Evolutionary conservation across 176 grass and related monocot genomes (phyloP).

Genomic region (Oryza glaberrima): DNA sequence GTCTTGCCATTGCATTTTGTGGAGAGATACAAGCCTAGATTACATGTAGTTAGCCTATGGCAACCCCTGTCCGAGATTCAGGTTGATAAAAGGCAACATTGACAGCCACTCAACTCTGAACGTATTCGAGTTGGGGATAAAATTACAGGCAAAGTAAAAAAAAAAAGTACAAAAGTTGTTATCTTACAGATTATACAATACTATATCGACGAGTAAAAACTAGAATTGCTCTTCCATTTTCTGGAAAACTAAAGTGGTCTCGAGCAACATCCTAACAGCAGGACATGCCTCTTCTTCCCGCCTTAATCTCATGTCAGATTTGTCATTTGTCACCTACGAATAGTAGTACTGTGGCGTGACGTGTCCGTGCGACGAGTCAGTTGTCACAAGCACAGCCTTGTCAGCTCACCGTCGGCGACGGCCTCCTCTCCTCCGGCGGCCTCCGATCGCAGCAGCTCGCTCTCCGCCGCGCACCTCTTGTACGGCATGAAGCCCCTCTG

Average conservation of each 20-base stretch:
- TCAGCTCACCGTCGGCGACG: conserved; percentile 53
- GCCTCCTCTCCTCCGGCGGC: conserved; percentile 38
- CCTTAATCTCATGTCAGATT: conserved; percentile 28
- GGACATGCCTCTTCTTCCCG: conserved; percentile 24
- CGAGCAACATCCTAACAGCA: conserved; percentile 12
- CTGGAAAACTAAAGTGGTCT: conserved; percentile 34
- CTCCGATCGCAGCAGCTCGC: conserved; percentile 36
- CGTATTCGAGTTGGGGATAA: conserved; percentile 23
- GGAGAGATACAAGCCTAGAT: conserved; percentile 35
- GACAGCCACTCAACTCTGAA: neutral
- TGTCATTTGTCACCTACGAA: conserved; percentile 10
- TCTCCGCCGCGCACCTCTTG: conserved; percentile 59
- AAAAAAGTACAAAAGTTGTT: neutral
- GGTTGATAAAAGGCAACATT: conserved; percentile 31
- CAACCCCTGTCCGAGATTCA: conserved; percentile 11
- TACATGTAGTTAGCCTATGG: conserved; percentile 39
- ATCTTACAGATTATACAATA: conserved; percentile 23
- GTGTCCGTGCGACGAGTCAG: neutral
- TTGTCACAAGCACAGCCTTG: conserved; percentile 77
- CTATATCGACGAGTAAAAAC: conserved; percentile 43
- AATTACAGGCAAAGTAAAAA: conserved; percentile 30
- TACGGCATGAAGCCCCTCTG: conserved; percentile 71
- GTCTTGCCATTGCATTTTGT: conserved; percentile 28
- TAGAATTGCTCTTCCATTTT: conserved; percentile 38
- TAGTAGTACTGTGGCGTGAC: neutral